A percentile compares a stretch with the other conserved stretches of the same genome.
These are phyloP conservation scores for Serendipita sp. DNA, from an alignment of 768 basidiomycete genomes.

Conservation along the genomic window DNA sequence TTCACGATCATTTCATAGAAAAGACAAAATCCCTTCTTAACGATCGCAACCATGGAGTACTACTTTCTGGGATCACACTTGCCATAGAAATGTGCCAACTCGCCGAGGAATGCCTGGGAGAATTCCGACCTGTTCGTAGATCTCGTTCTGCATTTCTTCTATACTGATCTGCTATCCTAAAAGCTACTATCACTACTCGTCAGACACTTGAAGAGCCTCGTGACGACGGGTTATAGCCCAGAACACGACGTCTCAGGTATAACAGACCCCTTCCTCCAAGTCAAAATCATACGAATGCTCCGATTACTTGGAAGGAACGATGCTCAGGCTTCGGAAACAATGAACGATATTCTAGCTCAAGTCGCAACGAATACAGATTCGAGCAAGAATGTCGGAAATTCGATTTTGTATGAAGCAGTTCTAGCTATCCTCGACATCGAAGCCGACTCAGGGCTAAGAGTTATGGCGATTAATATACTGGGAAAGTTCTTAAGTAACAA, in stretches of 20 bases:
- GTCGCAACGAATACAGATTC: slow-evolving; percentile 99
- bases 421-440: slow-evolving; percentile 94
- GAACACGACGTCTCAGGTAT: slow-evolving; percentile 99
- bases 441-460: slow-evolving; percentile 85
- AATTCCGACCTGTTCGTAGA: slow-evolving; percentile 73
- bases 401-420: slow-evolving; percentile 95
- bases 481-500: slow-evolving; percentile 96
- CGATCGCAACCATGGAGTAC: slow-evolving; percentile 93
- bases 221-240: slow-evolving; percentile 92
- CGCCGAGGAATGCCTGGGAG: slow-evolving; percentile 55
- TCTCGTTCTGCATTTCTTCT: slow-evolving; percentile 5
- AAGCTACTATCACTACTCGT: slow-evolving; percentile 89
- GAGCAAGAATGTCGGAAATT: slow-evolving; percentile 95
- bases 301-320: slow-evolving; percentile 80
- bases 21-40: slow-evolving; percentile 85
- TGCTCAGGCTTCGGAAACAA: slow-evolving; percentile 74
- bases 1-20: slow-evolving; percentile 76
- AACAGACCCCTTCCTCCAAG: slow-evolving; percentile 89
- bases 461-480: slow-evolving; percentile 99
- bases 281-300: slow-evolving; percentile 81
- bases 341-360: slow-evolving; percentile 98
- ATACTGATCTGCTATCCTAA: not conserved
- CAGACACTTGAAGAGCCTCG: slow-evolving; percentile 84
- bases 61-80: slow-evolving; percentile 86
- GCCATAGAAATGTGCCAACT: slow-evolving; percentile 87